Evolutionary conservation across 73 alveolate species (phyloP), one percentile per base, ranked within the genome.

Genomic region (Paraurostyla sp.): DNA sequence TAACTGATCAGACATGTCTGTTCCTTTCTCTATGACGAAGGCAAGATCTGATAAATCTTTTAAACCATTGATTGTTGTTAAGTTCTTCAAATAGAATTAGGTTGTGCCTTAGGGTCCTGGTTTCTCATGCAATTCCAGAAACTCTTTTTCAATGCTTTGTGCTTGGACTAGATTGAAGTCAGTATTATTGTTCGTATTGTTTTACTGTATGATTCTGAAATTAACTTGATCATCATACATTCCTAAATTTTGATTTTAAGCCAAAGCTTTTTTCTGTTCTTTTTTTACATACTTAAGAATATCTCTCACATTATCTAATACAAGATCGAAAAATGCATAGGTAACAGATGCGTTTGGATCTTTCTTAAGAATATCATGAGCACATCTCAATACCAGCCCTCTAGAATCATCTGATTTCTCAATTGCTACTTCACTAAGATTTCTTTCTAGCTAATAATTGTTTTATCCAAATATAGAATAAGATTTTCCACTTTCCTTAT

Each of bases 281-380:
- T 52, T 78, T 60, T 52, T 78, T 9, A 54, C 49, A 51, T 52
- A 54, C 32, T 54, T 50, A 4, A 78, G 58, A 13, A 78, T 18
- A 36, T 78, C 89, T 54, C 89, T 78, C 16, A 78, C 46, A 35
- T 78, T 78, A 52, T 78, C 89, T 58, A 78, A 51, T 11, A 78
- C 89, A 1, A 78, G 27, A 52, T 78, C 89, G 27, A 78, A 27
- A 35, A 32, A 78, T 3, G 89, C 49, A 35, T 51, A 29, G 20
- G n/a, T 20, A 3, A 78, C 9, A 38, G 23, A 33, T 33, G 89
- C 89, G 4, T 43, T 40, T 16, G 80, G 76, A 54, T 78, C 89
- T 32, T 36, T 51, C 50, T 35, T 52, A 7, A 29, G 3, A 2
- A 78, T 32, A 20, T 78, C 54, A 54, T 50, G 80, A 0, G 69